Conservation (phyloP, 371 early-diverging fungal species). For the Coemansia sp. region DNA sequence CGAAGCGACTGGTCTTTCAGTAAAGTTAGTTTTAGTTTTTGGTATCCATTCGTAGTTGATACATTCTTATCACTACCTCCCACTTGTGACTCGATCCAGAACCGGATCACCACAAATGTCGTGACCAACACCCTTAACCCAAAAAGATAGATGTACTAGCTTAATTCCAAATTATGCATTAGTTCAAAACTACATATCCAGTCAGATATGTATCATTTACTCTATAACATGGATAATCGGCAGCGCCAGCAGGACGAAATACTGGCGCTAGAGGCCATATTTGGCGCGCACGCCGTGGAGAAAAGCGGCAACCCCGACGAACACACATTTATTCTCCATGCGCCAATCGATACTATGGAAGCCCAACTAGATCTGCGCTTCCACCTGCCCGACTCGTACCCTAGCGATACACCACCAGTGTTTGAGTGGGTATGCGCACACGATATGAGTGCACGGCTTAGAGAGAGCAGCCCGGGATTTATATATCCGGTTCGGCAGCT, state of each 20-base stretch:
- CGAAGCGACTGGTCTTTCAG: no score
- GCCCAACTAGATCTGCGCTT: conserved; percentile 55
- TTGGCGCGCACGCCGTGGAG: conserved; percentile 40
- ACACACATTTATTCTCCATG: conserved; percentile 34
- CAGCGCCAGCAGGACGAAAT: conserved; percentile 51
- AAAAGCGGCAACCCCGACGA: neutral
- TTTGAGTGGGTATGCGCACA: conserved; percentile 70
- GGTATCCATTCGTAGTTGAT: no score
- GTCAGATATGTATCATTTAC: no score
- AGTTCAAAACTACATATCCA: no score
- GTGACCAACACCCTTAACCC: neutral
- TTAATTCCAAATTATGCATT: neutral
- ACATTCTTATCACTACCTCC: no score
- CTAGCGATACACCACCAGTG: conserved; percentile 63
- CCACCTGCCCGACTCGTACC: conserved; percentile 69
- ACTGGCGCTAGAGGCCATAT: conserved; percentile 46
- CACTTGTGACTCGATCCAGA: no score
- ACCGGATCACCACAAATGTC: no score
- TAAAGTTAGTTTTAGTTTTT: no score
- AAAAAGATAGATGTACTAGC: neutral
- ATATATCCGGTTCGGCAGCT: conserved; percentile 29
- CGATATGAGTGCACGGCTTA: conserved; percentile 57
- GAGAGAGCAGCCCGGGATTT: conserved; percentile 47
- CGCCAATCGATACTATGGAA: conserved; percentile 26
- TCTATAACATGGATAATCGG: conserved; percentile 22